Percentiles rank a stretch among this genome's conserved stretches.
phyloP scores from a whole-genome alignment of 768 basidiomycete species.

The Coprinellus micaceus region DNA sequence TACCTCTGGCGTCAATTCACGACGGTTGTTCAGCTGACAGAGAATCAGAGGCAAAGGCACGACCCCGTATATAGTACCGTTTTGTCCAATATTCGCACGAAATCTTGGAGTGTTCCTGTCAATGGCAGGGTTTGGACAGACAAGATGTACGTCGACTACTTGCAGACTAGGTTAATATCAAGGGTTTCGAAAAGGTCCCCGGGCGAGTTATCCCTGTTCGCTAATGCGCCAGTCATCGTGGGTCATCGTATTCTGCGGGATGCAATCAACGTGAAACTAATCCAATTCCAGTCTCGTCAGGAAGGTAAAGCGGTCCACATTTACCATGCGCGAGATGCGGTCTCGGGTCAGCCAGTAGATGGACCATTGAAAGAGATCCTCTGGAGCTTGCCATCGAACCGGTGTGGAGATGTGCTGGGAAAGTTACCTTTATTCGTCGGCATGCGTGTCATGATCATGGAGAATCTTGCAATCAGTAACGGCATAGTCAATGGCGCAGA shows the following conservation, averaged over 20 bases:
- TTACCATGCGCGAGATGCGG: slow-evolving; percentile 2
- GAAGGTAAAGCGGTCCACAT: neutral
- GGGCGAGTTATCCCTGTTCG: neutral
- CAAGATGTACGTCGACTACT: neutral
- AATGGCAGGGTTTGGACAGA: neutral
- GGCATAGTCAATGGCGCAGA: slow-evolving; percentile 1
- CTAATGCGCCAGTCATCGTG: slow-evolving; percentile 17
- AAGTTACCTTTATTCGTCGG: slow-evolving; percentile 14
- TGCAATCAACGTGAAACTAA: slow-evolving; percentile 11
- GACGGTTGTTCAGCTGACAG: too few relatives aligned
- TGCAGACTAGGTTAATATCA: neutral
- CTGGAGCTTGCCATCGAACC: slow-evolving; percentile 9
- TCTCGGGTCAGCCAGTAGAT: neutral
- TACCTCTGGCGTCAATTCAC: too few relatives aligned
- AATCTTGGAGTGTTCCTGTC: too few relatives aligned
- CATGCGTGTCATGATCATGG: slow-evolving; percentile 19
- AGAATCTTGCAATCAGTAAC: slow-evolving; percentile 16
- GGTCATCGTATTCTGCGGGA: slow-evolving; percentile 13
- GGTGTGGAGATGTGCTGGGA: slow-evolving; percentile 11
- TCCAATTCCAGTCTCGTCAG: slow-evolving; percentile 4
- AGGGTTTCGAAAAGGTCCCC: neutral
- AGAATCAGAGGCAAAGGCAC: too few relatives aligned
- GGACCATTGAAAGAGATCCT: neutral
- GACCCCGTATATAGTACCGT: too few relatives aligned
- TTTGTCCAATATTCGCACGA: too few relatives aligned